These are phyloP conservation scores for Pelargonium cotyledonis DNA, from an alignment of 441 rosid species.

Conservation along the genomic window DNA sequence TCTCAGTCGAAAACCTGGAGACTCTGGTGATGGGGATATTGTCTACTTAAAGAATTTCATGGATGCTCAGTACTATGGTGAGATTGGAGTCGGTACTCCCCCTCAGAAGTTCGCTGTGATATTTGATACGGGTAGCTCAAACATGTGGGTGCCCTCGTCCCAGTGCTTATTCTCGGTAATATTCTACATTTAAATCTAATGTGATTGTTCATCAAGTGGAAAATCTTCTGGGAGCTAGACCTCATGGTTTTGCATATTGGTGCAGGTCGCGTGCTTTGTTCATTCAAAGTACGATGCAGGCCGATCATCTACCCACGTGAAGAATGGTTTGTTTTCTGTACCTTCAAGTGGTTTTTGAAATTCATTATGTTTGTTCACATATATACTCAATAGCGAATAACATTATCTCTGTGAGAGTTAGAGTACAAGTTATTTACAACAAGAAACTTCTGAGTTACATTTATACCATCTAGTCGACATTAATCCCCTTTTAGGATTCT, in stretches of 20 bases:
- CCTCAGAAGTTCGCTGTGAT: slow-evolving; percentile 56
- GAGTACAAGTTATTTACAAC: too few relatives aligned
- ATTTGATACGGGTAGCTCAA: slow-evolving; percentile 68
- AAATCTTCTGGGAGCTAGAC: neutral
- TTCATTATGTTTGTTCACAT: too few relatives aligned
- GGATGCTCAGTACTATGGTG: neutral
- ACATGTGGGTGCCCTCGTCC: slow-evolving; percentile 60
- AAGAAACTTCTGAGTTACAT: too few relatives aligned
- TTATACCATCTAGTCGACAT: too few relatives aligned
- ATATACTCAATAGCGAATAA: too few relatives aligned
- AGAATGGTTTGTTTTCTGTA: slow-evolving; percentile 37
- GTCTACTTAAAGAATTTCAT: neutral
- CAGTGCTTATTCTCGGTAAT: slow-evolving; percentile 56
- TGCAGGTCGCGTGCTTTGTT: slow-evolving; percentile 59
- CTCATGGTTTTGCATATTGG: slow-evolving; percentile 16
- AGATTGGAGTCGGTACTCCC: slow-evolving; percentile 42
- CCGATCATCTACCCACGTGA: slow-evolving; percentile 42
- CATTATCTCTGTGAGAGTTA: neutral
- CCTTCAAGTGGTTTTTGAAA: neutral
- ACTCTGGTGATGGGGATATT: neutral
- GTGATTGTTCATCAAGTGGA: neutral
- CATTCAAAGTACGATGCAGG: slow-evolving; percentile 58
- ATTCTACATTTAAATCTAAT: neutral
- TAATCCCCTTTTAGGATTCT: too few relatives aligned
- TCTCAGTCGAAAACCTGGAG: neutral